A percentile compares a stretch with the other conserved stretches of the same genome.
Evolutionary conservation across 768 basidiomycete species (phyloP).

Genomic region (Pleurotus sapidus): DNA sequence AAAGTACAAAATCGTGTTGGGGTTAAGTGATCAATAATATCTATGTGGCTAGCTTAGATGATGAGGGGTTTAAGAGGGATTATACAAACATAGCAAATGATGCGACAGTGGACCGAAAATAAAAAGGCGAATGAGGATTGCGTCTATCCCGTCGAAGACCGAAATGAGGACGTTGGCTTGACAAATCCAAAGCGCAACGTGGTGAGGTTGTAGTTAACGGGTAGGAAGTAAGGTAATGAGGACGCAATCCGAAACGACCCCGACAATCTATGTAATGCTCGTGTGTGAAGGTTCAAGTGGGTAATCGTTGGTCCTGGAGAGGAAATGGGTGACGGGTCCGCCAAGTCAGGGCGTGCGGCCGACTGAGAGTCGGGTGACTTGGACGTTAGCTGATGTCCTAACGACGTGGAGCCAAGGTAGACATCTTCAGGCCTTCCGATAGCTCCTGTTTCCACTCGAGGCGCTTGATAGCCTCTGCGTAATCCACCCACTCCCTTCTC

Average conservation of each 20-base stretch:
- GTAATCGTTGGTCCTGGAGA: neutral
- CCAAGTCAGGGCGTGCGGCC: neutral
- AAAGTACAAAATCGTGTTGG: neutral
- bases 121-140: neutral
- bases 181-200: neutral
- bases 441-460: slow-evolving; percentile 87
- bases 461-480: slow-evolving; percentile 71
- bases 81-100: slow-evolving; percentile 7
- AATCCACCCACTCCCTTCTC: slow-evolving; percentile 85
- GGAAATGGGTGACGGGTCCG: neutral
- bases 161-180: neutral
- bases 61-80: slow-evolving; percentile 1
- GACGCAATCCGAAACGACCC: neutral
- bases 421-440: slow-evolving; percentile 69
- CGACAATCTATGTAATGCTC: slow-evolving; percentile 6
- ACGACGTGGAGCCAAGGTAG: slow-evolving; percentile 62
- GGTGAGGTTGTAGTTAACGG: neutral
- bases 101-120: neutral
- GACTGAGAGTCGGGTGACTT: slow-evolving; percentile 1
- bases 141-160: neutral
- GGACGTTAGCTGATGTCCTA: slow-evolving; percentile 17
- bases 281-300: neutral
- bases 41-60: neutral
- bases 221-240: slow-evolving; percentile 2
- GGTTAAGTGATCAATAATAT: slow-evolving; percentile 1